Conservation (phyloP, 495 filamentous ascomycete genomes). For the Penicillium silybi region DNA sequence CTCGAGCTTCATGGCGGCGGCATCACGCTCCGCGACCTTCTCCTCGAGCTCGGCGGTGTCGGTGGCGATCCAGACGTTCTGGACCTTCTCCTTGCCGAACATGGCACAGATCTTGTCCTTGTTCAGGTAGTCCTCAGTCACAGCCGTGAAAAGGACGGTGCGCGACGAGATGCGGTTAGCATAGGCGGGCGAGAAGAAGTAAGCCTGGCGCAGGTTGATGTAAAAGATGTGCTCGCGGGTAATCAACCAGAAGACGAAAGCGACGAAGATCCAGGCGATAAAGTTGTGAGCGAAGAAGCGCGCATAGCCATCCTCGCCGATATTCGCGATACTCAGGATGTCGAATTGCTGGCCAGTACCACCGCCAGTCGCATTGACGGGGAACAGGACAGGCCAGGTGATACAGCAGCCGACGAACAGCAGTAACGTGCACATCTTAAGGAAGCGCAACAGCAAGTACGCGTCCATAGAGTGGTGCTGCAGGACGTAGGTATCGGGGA, state of each 20-base stretch:
- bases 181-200: conserved; percentile 82
- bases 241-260: conserved; percentile 84
- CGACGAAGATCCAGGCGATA: conserved; percentile 71
- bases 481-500: conserved; percentile 79
- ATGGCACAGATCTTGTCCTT: conserved; percentile 69
- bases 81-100: conserved; percentile 70
- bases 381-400: conserved; percentile 82
- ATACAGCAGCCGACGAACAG: conserved; percentile 77
- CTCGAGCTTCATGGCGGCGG: conserved; percentile 80
- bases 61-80: conserved; percentile 80
- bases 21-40: conserved; percentile 78
- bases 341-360: conserved; percentile 63
- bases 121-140: conserved; percentile 71
- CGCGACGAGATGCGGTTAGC: conserved; percentile 86
- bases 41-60: conserved; percentile 80
- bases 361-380: conserved; percentile 74
- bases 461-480: conserved; percentile 88
- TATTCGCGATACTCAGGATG: conserved; percentile 72
- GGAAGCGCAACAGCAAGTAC: conserved; percentile 81
- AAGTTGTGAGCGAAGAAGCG: conserved; percentile 78
- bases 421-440: conserved; percentile 67
- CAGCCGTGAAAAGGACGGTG: conserved; percentile 87
- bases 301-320: conserved; percentile 46
- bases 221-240: conserved; percentile 90
- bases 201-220: conserved; percentile 94